Conservation (phyloP, 768 basidiomycete genomes). For the Ephemerocybe angulata region DNA sequence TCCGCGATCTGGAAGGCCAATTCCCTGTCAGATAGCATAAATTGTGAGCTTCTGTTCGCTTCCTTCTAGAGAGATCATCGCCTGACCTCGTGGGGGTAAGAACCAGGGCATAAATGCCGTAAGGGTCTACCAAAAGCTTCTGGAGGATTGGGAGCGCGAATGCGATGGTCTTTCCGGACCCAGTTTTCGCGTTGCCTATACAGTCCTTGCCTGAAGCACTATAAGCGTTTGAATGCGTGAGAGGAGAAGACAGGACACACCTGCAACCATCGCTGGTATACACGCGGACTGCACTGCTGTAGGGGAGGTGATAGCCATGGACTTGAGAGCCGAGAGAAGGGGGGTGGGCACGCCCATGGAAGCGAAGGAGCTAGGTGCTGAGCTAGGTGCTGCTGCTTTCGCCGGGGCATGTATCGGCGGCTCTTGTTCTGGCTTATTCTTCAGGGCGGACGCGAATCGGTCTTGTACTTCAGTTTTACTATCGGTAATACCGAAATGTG, state of each 20-base stretch:
- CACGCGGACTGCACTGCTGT: conserved; percentile 90
- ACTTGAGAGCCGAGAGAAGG: conserved; percentile 61
- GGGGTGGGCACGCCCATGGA: conserved; percentile 56
- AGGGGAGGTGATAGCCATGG: conserved; percentile 82
- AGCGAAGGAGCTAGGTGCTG: conserved; percentile 38
- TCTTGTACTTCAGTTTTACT: background rate
- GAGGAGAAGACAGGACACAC: conserved; percentile 34
- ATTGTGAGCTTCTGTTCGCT: background rate
- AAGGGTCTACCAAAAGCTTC: conserved; percentile 82
- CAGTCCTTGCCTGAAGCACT: conserved; percentile 75
- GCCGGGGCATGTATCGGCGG: conserved; percentile 3
- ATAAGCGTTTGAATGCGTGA: background rate
- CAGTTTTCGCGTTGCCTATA: conserved; percentile 97
- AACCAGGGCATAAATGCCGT: conserved; percentile 90
- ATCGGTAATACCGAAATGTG: background rate
- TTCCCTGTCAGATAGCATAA: conserved; percentile 51
- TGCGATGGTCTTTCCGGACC: conserved; percentile 96
- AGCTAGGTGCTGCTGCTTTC: conserved; percentile 4
- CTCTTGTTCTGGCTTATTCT: background rate
- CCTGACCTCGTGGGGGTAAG: conserved; percentile 90
- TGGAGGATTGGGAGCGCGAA: conserved; percentile 96
- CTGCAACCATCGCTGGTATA: conserved; percentile 80
- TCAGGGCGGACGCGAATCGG: background rate
- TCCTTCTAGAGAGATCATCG: background rate
- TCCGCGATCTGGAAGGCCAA: conserved; percentile 97